Conservation (phyloP, 306 rosid species). For the Castanospermum australe region DNA sequence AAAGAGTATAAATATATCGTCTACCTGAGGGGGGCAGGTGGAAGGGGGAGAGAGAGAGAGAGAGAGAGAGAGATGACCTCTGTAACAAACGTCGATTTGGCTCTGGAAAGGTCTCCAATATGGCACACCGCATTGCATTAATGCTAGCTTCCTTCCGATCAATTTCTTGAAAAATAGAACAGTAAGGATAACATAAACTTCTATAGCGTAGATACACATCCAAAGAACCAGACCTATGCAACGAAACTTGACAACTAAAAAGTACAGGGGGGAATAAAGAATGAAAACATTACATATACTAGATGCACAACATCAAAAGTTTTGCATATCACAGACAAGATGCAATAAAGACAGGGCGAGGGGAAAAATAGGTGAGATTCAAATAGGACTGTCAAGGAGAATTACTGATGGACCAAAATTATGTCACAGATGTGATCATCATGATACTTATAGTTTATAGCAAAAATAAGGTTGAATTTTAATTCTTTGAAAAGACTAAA, state of each 20-base stretch:
- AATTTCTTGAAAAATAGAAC: conserved; percentile 59
- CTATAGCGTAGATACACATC: conserved; percentile 2
- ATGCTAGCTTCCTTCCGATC: conserved; percentile 89
- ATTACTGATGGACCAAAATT: background rate
- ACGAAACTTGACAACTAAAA: background rate
- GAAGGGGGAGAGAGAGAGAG: background rate
- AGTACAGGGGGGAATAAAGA: background rate
- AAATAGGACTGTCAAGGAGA: background rate
- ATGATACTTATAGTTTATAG: background rate
- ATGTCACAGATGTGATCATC: background rate
- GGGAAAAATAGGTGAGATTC: background rate
- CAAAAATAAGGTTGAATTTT: background rate
- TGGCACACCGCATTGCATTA: conserved; percentile 84
- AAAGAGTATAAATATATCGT: background rate
- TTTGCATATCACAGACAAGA: background rate
- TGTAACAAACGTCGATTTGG: conserved; percentile 94
- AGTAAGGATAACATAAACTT: conserved; percentile 14
- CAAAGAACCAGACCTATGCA: conserved; percentile 14
- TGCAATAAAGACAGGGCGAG: background rate
- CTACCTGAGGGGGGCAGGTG: background rate
- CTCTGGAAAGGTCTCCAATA: conserved; percentile 93
- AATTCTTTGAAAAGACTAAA: background rate
- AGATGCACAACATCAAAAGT: background rate
- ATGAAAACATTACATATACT: background rate
- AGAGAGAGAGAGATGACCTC: conserved; percentile 48